Evolutionary conservation across 2,329 filamentous ascomycete species (phyloP).

Genomic region (Chaetomium olivaceum): DNA sequence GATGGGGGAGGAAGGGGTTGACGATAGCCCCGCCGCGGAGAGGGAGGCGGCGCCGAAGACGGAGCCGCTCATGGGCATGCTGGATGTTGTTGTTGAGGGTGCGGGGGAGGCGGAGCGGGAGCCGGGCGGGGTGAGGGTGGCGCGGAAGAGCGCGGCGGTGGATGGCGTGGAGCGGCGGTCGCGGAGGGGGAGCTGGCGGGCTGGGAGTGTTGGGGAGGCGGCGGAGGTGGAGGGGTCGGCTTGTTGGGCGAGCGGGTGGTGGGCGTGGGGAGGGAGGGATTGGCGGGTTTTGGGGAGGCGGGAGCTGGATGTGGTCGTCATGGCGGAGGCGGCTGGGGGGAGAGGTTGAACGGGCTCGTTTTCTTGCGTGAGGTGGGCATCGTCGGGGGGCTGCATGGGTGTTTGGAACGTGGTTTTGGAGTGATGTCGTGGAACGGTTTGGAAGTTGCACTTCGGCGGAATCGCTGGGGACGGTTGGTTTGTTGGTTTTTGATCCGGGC

Average conservation of each 20-base stretch:
- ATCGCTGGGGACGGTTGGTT: not conserved
- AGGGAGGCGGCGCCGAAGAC: slow-evolving; percentile 52
- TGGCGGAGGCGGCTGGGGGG: slow-evolving; percentile 62
- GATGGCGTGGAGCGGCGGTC: slow-evolving; percentile 58
- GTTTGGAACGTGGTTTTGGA: not conserved
- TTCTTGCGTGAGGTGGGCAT: slow-evolving; percentile 61
- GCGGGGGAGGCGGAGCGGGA: slow-evolving; percentile 68
- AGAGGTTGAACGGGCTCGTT: slow-evolving; percentile 70
- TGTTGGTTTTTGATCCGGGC: not conserved
- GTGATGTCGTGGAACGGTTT: not conserved
- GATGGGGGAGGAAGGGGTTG: slow-evolving; percentile 43
- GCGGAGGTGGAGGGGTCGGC: slow-evolving; percentile 46
- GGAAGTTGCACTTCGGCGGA: not conserved
- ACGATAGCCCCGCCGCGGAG: slow-evolving; percentile 39
- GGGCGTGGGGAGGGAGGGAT: slow-evolving; percentile 44
- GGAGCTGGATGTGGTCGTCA: slow-evolving; percentile 40
- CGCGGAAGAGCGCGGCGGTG: slow-evolving; percentile 63
- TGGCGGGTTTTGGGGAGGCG: slow-evolving; percentile 61
- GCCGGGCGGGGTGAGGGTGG: slow-evolving; percentile 66
- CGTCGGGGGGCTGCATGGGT: slow-evolving; percentile 65
- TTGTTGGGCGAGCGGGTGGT: slow-evolving; percentile 46
- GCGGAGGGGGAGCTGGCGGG: slow-evolving; percentile 39
- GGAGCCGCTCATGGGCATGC: slow-evolving; percentile 51
- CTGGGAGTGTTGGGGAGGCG: slow-evolving; percentile 34
- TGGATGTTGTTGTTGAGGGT: not conserved